phyloP scores from a whole-genome alignment of 2,329 filamentous ascomycete species.

The Fusarium graminum region DNA sequence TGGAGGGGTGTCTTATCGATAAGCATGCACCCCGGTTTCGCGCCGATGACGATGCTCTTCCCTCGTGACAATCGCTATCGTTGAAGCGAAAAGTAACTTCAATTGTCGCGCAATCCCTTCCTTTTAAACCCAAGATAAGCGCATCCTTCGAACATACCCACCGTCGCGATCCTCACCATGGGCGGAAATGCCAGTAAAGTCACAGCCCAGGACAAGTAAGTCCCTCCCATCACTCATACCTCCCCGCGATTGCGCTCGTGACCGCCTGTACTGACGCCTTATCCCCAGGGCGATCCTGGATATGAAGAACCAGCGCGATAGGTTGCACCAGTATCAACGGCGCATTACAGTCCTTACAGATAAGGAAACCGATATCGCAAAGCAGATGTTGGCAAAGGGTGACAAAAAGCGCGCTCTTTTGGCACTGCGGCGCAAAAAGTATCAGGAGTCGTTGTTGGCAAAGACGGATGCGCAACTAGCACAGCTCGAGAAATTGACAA shows the following conservation, averaged over 20 bases:
- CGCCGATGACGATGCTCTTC: conserved; percentile 48
- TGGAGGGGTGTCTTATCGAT: conserved; percentile 46
- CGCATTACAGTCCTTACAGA: conserved; percentile 88
- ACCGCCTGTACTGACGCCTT: conserved; percentile 28
- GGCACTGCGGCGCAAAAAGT: conserved; percentile 94
- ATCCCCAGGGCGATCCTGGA: conserved; percentile 89
- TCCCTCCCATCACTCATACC: conserved; percentile 22
- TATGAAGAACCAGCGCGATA: conserved; percentile 97
- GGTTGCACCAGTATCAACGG: conserved; percentile 94
- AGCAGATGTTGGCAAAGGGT: conserved; percentile 81
- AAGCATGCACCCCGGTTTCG: conserved; percentile 36
- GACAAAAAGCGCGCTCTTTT: conserved; percentile 87
- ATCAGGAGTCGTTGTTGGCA: conserved; percentile 88
- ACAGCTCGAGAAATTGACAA: conserved; percentile 89
- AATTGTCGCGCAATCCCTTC: conserved; percentile 8
- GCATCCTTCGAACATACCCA: conserved; percentile 12
- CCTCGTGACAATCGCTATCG: conserved; percentile 46
- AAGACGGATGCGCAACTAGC: conserved; percentile 96
- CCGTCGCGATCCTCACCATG: conserved; percentile 56
- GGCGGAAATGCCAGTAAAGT: conserved; percentile 69
- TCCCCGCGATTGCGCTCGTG: conserved; percentile 34
- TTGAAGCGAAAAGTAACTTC: conserved; percentile 15
- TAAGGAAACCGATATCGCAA: conserved; percentile 88
- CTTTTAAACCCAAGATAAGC: conserved; percentile 1
- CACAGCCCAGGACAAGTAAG: conserved; percentile 86